These are phyloP conservation scores for Saussurea involucrata DNA, from an alignment of 129 eudicot genomes.

Conservation along the genomic window DNA sequence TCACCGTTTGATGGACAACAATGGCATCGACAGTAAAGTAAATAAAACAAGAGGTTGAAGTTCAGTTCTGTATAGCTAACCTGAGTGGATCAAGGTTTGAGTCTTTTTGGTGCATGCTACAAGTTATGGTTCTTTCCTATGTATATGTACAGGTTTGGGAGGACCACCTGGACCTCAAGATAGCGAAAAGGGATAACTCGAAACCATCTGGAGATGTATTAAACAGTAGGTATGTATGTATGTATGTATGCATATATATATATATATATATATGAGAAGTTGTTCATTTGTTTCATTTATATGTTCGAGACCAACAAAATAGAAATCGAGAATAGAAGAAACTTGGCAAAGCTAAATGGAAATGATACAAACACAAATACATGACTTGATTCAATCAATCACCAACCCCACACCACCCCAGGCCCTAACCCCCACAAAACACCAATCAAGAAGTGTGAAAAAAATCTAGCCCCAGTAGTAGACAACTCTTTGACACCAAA, in stretches of 20 bases:
- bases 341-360: neutral
- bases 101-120: neutral
- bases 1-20: neutral
- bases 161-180: neutral
- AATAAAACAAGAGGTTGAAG: neutral
- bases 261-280: neutral
- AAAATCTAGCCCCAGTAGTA: neutral
- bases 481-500: conserved; percentile 6
- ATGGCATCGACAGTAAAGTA: neutral
- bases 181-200: neutral
- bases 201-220: neutral
- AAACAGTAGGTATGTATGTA: neutral
- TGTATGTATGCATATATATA: too few relatives aligned
- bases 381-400: neutral
- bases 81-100: neutral
- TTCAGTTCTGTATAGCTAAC: neutral
- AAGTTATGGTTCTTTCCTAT: neutral
- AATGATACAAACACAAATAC: neutral
- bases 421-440: neutral
- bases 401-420: neutral
- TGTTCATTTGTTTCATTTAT: neutral
- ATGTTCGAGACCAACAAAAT: neutral
- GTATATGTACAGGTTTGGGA: neutral
- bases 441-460: neutral
- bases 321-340: neutral